Conservation (phyloP, 1,139 yeast species). For the Scheffersomyces parashehatae region DNA sequence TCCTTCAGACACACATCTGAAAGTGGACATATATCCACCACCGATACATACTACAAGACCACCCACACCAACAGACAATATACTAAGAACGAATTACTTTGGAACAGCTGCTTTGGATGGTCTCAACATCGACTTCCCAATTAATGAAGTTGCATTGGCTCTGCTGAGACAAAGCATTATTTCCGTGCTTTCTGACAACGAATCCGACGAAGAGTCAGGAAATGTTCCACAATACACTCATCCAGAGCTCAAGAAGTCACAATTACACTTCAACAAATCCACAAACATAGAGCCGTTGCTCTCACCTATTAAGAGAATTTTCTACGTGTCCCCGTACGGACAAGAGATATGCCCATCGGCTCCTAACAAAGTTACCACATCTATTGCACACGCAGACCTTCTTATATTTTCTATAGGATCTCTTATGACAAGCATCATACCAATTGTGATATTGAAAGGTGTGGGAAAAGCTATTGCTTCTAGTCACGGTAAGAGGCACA, state of each 20-base stretch:
- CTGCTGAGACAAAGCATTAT: slow-evolving; percentile 20
- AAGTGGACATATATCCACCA: slow-evolving; percentile 32
- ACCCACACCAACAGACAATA: slow-evolving; percentile 30
- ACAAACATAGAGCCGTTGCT: slow-evolving; percentile 57
- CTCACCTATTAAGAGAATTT: slow-evolving; percentile 74
- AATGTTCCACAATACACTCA: slow-evolving; percentile 76
- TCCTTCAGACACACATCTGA: slow-evolving; percentile 44
- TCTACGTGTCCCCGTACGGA: slow-evolving; percentile 85
- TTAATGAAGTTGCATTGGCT: slow-evolving; percentile 20
- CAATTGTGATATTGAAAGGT: slow-evolving; percentile 73
- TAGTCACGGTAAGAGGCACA: slow-evolving; percentile 25
- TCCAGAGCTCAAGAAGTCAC: slow-evolving; percentile 75
- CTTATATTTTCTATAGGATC: slow-evolving; percentile 84
- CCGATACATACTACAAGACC: slow-evolving; percentile 41
- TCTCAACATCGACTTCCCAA: slow-evolving; percentile 10
- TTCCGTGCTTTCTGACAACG: slow-evolving; percentile 20
- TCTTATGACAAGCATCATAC: slow-evolving; percentile 81
- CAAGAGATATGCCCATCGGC: slow-evolving; percentile 84
- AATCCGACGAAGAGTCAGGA: slow-evolving; percentile 48
- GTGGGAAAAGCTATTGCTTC: slow-evolving; percentile 60
- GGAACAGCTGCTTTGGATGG: slow-evolving; percentile 14
- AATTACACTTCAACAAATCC: slow-evolving; percentile 66
- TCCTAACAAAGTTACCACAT: slow-evolving; percentile 59
- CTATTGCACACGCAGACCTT: slow-evolving; percentile 52
- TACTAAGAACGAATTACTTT: slow-evolving; percentile 14